A percentile compares a stretch with the other conserved stretches of the same genome.
phyloP scores from a whole-genome alignment of 192 early-diverging fungal species.

The Fimicolochytrium jonesii region DNA sequence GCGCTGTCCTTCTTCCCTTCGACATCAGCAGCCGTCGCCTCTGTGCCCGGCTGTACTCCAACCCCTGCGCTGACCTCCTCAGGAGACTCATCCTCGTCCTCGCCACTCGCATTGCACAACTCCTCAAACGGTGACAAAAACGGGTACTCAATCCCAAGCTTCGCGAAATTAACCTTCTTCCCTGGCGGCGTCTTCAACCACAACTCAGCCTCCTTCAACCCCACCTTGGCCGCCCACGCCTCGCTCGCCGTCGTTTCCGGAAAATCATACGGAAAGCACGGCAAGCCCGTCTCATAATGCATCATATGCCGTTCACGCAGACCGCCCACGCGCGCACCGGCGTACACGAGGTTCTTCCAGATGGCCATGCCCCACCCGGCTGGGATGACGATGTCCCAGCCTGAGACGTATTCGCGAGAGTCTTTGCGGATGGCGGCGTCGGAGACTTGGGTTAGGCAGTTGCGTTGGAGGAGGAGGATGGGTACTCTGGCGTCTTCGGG shows the following conservation, averaged over 20 bases:
- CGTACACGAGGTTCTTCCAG: slow-evolving; percentile 85
- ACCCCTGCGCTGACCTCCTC: neutral
- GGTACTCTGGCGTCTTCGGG: slow-evolving; percentile 67
- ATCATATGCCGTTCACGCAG: slow-evolving; percentile 64
- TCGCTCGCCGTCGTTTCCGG: slow-evolving; percentile 69
- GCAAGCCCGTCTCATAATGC: slow-evolving; percentile 71
- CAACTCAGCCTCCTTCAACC: slow-evolving; percentile 36
- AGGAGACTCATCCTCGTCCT: too few relatives aligned
- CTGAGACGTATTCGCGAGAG: slow-evolving; percentile 47
- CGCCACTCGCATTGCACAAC: neutral
- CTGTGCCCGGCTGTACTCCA: neutral
- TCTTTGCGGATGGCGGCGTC: slow-evolving; percentile 37
- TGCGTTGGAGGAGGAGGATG: slow-evolving; percentile 76
- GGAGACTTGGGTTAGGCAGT: slow-evolving; percentile 20
- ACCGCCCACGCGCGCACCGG: slow-evolving; percentile 74
- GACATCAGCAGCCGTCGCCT: neutral
- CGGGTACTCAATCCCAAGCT: slow-evolving; percentile 60
- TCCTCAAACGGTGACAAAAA: slow-evolving; percentile 64
- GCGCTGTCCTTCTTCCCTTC: too few relatives aligned
- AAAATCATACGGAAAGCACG: slow-evolving; percentile 82
- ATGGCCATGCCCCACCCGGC: slow-evolving; percentile 79
- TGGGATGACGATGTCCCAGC: slow-evolving; percentile 77
- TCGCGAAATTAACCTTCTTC: slow-evolving; percentile 78
- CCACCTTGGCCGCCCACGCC: slow-evolving; percentile 36
- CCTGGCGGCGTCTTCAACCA: slow-evolving; percentile 70